phyloP scores from a whole-genome alignment of 2,329 filamentous ascomycete genomes.

The Pseudogymnoascus sp. region DNA sequence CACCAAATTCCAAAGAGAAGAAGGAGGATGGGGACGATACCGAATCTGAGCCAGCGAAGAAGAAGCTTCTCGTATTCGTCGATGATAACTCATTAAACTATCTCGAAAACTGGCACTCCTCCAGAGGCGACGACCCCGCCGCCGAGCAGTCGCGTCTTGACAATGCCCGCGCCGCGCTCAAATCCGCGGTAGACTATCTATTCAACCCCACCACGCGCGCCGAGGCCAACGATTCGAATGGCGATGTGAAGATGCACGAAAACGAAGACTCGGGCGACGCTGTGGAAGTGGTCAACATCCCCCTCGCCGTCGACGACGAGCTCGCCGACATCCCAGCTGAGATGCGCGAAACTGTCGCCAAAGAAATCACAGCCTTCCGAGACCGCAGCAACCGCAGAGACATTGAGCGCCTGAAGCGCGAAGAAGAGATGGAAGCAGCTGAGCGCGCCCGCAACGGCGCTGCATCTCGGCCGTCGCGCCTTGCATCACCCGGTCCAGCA shows the following conservation, averaged over 20 bases:
- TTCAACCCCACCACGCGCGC: slow-evolving; percentile 55
- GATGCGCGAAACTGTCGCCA: slow-evolving; percentile 89
- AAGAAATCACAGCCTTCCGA: slow-evolving; percentile 89
- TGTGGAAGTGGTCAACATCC: slow-evolving; percentile 84
- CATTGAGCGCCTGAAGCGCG: slow-evolving; percentile 74
- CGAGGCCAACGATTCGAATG: slow-evolving; percentile 50
- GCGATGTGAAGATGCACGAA: slow-evolving; percentile 65
- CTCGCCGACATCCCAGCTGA: slow-evolving; percentile 91
- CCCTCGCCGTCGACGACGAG: slow-evolving; percentile 82
- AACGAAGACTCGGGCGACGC: slow-evolving; percentile 51
- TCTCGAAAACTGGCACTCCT: slow-evolving; percentile 71
- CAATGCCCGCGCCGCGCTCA: slow-evolving; percentile 59
- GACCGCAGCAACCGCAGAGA: slow-evolving; percentile 86
- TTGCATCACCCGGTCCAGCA: slow-evolving; percentile 64
- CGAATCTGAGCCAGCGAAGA: slow-evolving; percentile 48
- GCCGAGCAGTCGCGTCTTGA: slow-evolving; percentile 62
- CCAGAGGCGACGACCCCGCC: slow-evolving; percentile 54
- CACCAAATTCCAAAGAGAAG: slow-evolving; percentile 37
- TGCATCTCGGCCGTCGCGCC: slow-evolving; percentile 52
- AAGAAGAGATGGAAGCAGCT: slow-evolving; percentile 86
- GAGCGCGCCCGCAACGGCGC: slow-evolving; percentile 68
- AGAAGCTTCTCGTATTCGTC: slow-evolving; percentile 63
- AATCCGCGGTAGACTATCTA: slow-evolving; percentile 61
- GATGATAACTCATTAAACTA: slow-evolving; percentile 80
- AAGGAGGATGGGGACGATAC: slow-evolving; percentile 36